Evolutionary conservation across 345 rosid species (phyloP), one percentile per base, ranked within the genome.

Genomic region (Syzygium oleosum): DNA sequence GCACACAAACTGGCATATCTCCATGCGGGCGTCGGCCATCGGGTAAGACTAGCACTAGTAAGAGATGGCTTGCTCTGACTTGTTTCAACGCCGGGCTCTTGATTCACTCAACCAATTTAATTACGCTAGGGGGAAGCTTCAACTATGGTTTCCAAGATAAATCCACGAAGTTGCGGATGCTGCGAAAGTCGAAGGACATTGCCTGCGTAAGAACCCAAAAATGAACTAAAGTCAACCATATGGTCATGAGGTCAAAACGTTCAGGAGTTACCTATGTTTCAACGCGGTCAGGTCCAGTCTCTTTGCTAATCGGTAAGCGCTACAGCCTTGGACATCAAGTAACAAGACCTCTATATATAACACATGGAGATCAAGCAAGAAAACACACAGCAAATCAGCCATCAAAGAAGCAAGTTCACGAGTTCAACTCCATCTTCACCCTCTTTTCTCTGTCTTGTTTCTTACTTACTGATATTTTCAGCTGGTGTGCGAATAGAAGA

Each of bases 291-390:
- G 1, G 27, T 34, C 79, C 3, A 8, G 46, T 17, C 46, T 19
- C 12, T 38, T 38, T 19, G 46, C 83, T 1, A 38, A 19, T 38
- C 0, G 49, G 0, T 0, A 73, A 19, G 22, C 21, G 83, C 49
- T 11, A 5, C 0, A 2, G 41, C 83, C 83, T 73, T 73, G 83
- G 83, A 73, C 83, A 38, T 38, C 83, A 73, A 73, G 49, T 38
- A 73, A 73, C 83, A 19, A 10, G 49, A 38, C 83, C 83, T 19
- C 83, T 73, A 21, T 73, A 73, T 38, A 73, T 31, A 43, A 43
- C 21, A 38, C 27, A 34, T 22, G 19, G 80, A 68, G 80, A 68
- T n/a, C 0, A 17, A 14, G 4, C 49, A 73, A 38, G 49, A 19
- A 73, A 73, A 73, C 25, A 22, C 83, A 2, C 13, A 10, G 46